Evolutionary conservation across 2,329 filamentous ascomycete species (phyloP), one percentile per base, ranked within the genome.

Genomic region (Knoxdaviesia proteae): DNA sequence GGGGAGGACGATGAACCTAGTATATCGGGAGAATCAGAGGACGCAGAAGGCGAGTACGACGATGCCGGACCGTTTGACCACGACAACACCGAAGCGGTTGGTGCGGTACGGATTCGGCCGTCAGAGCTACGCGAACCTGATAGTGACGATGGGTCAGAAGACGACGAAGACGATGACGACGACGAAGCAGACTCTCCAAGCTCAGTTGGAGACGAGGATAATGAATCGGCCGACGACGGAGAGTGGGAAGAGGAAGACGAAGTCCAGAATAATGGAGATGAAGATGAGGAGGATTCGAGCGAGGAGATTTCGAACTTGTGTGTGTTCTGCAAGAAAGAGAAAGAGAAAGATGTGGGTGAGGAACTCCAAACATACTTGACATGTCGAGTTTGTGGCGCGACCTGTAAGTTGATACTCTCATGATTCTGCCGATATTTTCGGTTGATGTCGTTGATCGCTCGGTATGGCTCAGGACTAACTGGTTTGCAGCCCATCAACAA

Each of bases 301-400:
- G 62, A 62, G 1, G 69, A 64, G 38, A 63, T 65, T 10, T 47
- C 56, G 42, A 62, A 60, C 39, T 49, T 54, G 42, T 66, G 58
- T 61, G 80, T 84, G 49, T 92, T 88, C 53, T 94, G 87, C 61
- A 76, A 77, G 44, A 70, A 84, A 56, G 77, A 82, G 49, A 84
- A 92, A 60, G 81, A 90, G 43, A 69, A 88, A 48, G 84, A 88
- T 51, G 82, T 83, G 1, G 77, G 72, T 48, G 80, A 83, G 49
- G 82, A 87, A 49, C 90, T 79, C 52, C 84, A 90, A 57, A 67
- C 78, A 45, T 84, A 80, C 56, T 64, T 94, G 46, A 64, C 77
- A 42, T 94, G 88, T 58, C 67, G 65, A 46, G 68, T 74, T 48
- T 96, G 88, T 59, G 77, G 77, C 49, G 81, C 88, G 55, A 81